Evolutionary conservation across 2,329 filamentous ascomycete genomes (phyloP).

Genomic region (Colletotrichum lentis): DNA sequence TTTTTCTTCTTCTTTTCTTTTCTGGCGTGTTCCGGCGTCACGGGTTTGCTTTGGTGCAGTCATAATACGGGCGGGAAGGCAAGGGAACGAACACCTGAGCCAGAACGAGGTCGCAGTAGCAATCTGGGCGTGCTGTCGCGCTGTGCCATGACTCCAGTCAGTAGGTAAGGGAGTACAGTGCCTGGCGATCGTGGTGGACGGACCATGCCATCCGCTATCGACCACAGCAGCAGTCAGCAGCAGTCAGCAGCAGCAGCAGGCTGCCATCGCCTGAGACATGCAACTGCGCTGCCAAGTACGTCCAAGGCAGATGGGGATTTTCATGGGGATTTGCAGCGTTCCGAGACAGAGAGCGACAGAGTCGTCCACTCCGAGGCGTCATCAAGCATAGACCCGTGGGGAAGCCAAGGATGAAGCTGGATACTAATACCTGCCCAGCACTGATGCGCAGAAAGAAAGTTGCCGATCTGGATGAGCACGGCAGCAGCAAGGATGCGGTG

Average conservation of each 20-base stretch:
- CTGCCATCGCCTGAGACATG: slow-evolving; percentile 17
- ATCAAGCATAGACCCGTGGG: slow-evolving; percentile 10
- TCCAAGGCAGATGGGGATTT: slow-evolving; percentile 14
- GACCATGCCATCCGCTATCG: neutral
- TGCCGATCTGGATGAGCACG: slow-evolving; percentile 3
- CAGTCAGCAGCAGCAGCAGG: neutral
- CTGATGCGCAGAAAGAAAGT: slow-evolving; percentile 24
- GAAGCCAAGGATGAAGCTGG: slow-evolving; percentile 24
- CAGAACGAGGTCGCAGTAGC: slow-evolving; percentile 16
- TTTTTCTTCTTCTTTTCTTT: no score
- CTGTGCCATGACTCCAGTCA: slow-evolving; percentile 1
- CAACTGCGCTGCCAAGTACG: neutral
- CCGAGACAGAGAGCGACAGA: slow-evolving; percentile 25
- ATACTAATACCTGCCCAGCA: neutral
- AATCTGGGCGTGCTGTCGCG: slow-evolving; percentile 6
- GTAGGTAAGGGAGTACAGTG: no score
- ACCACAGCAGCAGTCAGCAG: neutral
- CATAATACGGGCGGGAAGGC: slow-evolving; percentile 11
- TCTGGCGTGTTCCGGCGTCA: slow-evolving; percentile 23
- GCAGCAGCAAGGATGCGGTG: slow-evolving; percentile 13
- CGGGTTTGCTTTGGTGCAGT: slow-evolving; percentile 28
- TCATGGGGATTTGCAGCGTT: slow-evolving; percentile 16
- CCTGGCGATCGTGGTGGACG: slow-evolving; percentile 19
- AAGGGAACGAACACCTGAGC: slow-evolving; percentile 12
- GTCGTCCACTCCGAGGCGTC: slow-evolving; percentile 14